Percentiles rank a stretch among this genome's conserved stretches.
Evolutionary conservation across 208 protist genomes (phyloP).

Genomic region (Perkinsela sp.): DNA sequence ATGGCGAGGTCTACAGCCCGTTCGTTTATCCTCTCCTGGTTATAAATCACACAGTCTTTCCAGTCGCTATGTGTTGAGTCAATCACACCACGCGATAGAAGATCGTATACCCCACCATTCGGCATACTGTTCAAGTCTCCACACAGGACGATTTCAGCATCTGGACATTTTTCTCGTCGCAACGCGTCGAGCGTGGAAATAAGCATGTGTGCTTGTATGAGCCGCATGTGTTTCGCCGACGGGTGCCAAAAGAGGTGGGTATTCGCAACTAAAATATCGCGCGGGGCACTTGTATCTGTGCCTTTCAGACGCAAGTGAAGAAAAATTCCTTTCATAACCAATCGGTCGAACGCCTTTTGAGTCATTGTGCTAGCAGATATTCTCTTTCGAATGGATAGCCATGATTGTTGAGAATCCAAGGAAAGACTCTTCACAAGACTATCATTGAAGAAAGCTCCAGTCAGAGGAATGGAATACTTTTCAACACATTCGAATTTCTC

Average conservation of each 20-base stretch:
- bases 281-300: not conserved
- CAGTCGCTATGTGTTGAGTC: conserved; percentile 27
- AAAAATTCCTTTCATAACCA: not conserved
- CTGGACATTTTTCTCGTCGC: not conserved
- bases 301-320: not conserved
- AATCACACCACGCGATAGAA: conserved; percentile 33
- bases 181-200: conserved; percentile 10
- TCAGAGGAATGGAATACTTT: not conserved
- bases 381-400: not conserved
- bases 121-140: conserved; percentile 64
- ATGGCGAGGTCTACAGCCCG: conserved; percentile 22
- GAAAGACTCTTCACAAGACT: not conserved
- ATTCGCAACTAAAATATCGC: conserved; percentile 29
- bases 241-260: conserved; percentile 69
- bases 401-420: not conserved
- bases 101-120: conserved; percentile 29
- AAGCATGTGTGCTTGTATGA: conserved; percentile 43
- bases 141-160: conserved; percentile 20
- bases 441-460: not conserved
- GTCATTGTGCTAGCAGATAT: not conserved
- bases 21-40: conserved; percentile 37
- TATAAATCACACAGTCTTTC: conserved; percentile 44
- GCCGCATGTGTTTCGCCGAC: conserved; percentile 52
- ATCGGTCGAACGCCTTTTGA: not conserved
- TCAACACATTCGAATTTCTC: not conserved